These are phyloP conservation scores for Lithohypha guttulata DNA, from an alignment of 2,329 filamentous ascomycete genomes.

Conservation along the genomic window DNA sequence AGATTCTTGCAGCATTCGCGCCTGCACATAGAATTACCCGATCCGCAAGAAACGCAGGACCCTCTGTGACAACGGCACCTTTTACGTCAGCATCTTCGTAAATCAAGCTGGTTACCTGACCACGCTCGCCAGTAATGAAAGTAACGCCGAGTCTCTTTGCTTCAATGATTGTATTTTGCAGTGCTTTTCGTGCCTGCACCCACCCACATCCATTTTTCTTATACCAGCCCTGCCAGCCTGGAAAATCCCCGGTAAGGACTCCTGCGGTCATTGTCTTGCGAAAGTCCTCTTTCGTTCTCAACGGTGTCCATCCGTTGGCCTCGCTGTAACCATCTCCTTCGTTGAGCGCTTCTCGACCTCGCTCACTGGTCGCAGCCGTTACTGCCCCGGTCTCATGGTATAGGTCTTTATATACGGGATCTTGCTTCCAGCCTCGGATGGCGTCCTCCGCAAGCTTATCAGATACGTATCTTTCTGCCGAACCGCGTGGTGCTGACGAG, in stretches of 20 bases:
- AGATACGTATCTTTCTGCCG: conserved; percentile 10
- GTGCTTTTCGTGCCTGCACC: conserved; percentile 42
- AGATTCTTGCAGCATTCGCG: conserved; percentile 30
- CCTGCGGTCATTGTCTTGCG: conserved; percentile 42
- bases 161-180: conserved; percentile 37
- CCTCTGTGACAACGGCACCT: conserved; percentile 32
- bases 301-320: conserved; percentile 24
- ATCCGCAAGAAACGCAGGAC: conserved; percentile 28
- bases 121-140: conserved; percentile 36
- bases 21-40: conserved; percentile 35
- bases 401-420: conserved; percentile 35
- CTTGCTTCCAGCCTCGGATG: conserved; percentile 33
- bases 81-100: conserved; percentile 28
- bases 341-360: conserved; percentile 30
- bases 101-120: conserved; percentile 30
- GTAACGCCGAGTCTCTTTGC: conserved; percentile 37
- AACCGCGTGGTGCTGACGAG: conserved; percentile 10
- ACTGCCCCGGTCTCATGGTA: conserved; percentile 38
- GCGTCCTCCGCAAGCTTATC: conserved; percentile 22
- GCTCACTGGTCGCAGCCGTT: conserved; percentile 32
- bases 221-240: conserved; percentile 35
- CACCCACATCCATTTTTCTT: conserved; percentile 40
- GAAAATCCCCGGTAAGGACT: conserved; percentile 35
- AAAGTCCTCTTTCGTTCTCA: conserved; percentile 39
- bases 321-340: conserved; percentile 27